Conservation (phyloP, 106 monocot genomes). For the Posidonia australis region DNA sequence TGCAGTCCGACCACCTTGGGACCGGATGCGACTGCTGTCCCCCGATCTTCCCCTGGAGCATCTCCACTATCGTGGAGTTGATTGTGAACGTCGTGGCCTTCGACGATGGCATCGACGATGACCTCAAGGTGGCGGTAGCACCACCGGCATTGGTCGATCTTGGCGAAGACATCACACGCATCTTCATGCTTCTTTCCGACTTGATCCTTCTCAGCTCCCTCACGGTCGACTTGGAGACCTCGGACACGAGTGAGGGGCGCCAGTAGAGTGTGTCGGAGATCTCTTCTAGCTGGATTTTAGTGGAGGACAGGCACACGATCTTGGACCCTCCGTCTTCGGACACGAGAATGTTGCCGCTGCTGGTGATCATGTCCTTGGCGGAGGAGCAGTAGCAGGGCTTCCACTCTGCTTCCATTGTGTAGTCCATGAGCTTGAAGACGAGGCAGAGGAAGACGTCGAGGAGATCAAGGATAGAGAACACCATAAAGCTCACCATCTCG, state of each 20-base stretch:
- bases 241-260: conserved; percentile 49
- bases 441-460: conserved; percentile 75
- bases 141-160: background rate
- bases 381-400: conserved; percentile 77
- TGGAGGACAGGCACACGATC: conserved; percentile 46
- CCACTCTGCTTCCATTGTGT: conserved; percentile 63
- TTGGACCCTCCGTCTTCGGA: conserved; percentile 53
- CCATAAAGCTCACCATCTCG: conserved; percentile 52
- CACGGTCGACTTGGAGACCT: conserved; percentile 25
- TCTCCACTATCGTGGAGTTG: conserved; percentile 68
- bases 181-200: conserved; percentile 9
- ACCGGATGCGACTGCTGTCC: conserved; percentile 23
- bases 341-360: conserved; percentile 44
- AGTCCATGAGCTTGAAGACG: conserved; percentile 69
- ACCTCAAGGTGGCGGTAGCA: background rate
- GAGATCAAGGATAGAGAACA: conserved; percentile 58
- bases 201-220: conserved; percentile 45
- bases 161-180: background rate
- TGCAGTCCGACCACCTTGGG: conserved; percentile 88
- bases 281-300: conserved; percentile 64
- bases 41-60: conserved; percentile 67
- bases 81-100: conserved; percentile 38
- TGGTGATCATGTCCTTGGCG: conserved; percentile 34
- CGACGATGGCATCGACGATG: conserved; percentile 4
- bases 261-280: conserved; percentile 82